Base-by-base conservation (phyloP, 2,329 filamentous ascomycete genomes). In the Talaromyces sp. region DNA sequence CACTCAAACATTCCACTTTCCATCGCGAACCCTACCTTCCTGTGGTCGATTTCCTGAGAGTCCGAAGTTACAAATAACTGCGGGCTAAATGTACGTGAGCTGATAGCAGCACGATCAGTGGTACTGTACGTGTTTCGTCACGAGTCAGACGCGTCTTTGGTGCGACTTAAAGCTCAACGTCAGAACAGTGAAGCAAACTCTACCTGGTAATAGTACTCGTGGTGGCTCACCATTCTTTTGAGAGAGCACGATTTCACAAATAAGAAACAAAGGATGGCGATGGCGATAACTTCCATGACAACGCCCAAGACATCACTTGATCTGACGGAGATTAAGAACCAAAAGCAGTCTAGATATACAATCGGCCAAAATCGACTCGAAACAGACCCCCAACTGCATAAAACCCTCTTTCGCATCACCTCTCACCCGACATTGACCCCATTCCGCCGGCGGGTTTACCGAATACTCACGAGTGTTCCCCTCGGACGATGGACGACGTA, bases 401-500 rank as follows among this genome's bases (percentile, higher is more conserved):
- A 70, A 60, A 63, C 69, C 25, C 72, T 79, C 46, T 64, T 64
- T 21, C 73, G 74, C 54, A 79, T 81, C 62, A 66, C 70, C 28
- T 64, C 69, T 25, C 77, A 80, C 53, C 73, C 72, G 40, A 69
- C 71, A n/a, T 73, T 83, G 19, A 81, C 79, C 2, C 72, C 77
- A 15, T 81, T 80, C 69, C 78, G 79, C 25, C 73, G 73, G 13
- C 72, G 70, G 55, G 80, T 95, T 61, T 93, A 91, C 77, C 75
- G 80, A 1, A 80, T 88, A 4, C 83, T 95, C 2, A 86, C 87
- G 67, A 88, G 91, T 67, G 89, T 96, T 60, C 91, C 91, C 0
- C 72, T 75, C 15, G 91, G 91, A 33, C 79, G 79, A 56, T 87
- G 91, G 67, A 90, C 88, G 0, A 93, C 90, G 0, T 95, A 96